Percentiles rank a stretch among this genome's conserved stretches.
Evolutionary conservation across 768 basidiomycete genomes (phyloP).

Genomic region (Amanita pallidorosea): DNA sequence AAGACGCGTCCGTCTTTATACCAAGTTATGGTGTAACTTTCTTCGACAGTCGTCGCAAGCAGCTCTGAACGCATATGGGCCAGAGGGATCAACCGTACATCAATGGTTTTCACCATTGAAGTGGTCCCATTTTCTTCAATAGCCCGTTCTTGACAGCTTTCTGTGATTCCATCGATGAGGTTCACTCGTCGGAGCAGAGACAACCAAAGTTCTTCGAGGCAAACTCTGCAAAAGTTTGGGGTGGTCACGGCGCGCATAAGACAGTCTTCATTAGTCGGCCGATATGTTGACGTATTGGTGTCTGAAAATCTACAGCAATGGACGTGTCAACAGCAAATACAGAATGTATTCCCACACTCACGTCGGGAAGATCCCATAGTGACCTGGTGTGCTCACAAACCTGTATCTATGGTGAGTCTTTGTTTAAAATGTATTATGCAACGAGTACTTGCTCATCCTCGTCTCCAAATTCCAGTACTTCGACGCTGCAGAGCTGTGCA

Average conservation of each 20-base stretch:
- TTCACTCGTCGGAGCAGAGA: slow-evolving; percentile 46
- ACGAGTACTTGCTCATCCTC: slow-evolving; percentile 39
- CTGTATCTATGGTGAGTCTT: slow-evolving; percentile 20
- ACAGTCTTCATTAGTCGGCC: slow-evolving; percentile 79
- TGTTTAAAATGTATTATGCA: background rate
- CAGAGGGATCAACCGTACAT: slow-evolving; percentile 47
- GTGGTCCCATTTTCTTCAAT: background rate
- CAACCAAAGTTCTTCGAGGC: slow-evolving; percentile 66
- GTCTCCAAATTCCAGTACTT: slow-evolving; percentile 63
- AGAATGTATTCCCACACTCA: slow-evolving; percentile 19
- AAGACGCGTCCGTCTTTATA: slow-evolving; percentile 33
- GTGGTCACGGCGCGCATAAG: slow-evolving; percentile 67
- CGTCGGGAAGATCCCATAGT: slow-evolving; percentile 70
- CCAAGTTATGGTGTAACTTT: slow-evolving; percentile 49
- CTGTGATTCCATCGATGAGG: slow-evolving; percentile 46
- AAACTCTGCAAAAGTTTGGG: slow-evolving; percentile 67
- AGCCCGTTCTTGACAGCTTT: slow-evolving; percentile 23
- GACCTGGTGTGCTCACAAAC: slow-evolving; percentile 44
- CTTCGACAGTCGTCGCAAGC: slow-evolving; percentile 10
- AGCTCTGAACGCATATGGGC: slow-evolving; percentile 37
- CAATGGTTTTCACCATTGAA: slow-evolving; percentile 23
- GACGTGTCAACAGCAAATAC: background rate
- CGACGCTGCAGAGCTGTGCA: slow-evolving; percentile 71
- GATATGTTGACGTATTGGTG: slow-evolving; percentile 53
- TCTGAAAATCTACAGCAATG: slow-evolving; percentile 42